These are phyloP conservation scores for Boletus huronensis DNA, from an alignment of 768 basidiomycete species.

Conservation along the genomic window DNA sequence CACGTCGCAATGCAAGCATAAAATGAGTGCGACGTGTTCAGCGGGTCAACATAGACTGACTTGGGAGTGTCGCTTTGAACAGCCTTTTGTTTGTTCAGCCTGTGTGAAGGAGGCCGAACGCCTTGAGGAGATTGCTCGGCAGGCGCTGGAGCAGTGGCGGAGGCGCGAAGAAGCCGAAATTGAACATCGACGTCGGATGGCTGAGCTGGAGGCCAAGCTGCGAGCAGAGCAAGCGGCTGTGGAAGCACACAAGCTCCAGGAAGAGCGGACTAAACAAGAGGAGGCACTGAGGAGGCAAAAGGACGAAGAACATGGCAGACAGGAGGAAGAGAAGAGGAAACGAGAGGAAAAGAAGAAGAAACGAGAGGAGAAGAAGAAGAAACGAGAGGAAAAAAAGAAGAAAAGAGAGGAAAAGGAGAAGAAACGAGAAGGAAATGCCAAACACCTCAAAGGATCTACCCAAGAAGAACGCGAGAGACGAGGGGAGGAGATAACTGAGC, in stretches of 20 bases:
- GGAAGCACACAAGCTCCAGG: background rate
- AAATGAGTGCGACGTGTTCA: conserved; percentile 37
- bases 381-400: background rate
- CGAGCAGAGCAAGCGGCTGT: conserved; percentile 5
- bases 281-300: conserved; percentile 32
- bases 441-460: too few species aligned
- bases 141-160: conserved; percentile 37
- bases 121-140: conserved; percentile 36
- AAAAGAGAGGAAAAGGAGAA: conserved; percentile 24
- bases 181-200: conserved; percentile 39
- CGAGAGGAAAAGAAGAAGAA: background rate
- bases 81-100: conserved; percentile 36
- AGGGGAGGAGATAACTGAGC: too few species aligned
- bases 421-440: background rate
- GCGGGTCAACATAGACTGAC: conserved; percentile 39
- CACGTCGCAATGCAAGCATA: conserved; percentile 39
- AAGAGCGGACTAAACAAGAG: conserved; percentile 31
- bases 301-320: background rate
- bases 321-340: background rate
- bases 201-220: conserved; percentile 41
- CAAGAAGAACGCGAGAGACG: too few species aligned
- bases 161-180: conserved; percentile 42
- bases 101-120: conserved; percentile 41
- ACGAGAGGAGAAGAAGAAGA: conserved; percentile 24
- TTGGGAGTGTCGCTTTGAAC: conserved; percentile 38